phyloP scores from a whole-genome alignment of 2,329 filamentous ascomycete species.

The Myriangium duriaei region DNA sequence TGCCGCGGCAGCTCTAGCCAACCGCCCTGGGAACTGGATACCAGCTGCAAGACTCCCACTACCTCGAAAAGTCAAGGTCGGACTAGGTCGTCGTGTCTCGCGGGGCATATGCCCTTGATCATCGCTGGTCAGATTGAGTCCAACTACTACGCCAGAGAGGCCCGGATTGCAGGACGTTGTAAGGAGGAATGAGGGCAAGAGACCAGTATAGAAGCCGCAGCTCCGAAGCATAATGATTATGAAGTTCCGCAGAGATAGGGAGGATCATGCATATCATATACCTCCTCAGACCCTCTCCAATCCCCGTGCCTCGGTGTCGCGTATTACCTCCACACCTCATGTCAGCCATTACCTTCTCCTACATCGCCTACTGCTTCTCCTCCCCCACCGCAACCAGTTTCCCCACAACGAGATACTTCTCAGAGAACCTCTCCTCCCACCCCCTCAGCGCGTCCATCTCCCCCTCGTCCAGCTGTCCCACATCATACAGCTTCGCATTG shows the following conservation, averaged over 20 bases:
- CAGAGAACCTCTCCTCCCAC: slow-evolving; percentile 86
- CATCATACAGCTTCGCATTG: slow-evolving; percentile 65
- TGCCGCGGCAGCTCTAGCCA: no score
- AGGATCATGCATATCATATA: no score
- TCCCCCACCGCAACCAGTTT: slow-evolving; percentile 59
- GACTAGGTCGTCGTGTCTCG: no score
- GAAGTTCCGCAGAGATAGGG: slow-evolving; percentile 4
- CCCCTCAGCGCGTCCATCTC: slow-evolving; percentile 73
- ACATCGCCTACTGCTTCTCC: slow-evolving; percentile 32
- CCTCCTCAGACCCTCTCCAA: slow-evolving; percentile 4
- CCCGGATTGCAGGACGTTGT: no score
- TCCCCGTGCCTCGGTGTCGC: neutral
- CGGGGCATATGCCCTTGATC: no score
- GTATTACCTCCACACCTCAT: slow-evolving; percentile 7
- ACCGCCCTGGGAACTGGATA: no score
- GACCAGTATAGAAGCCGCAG: neutral
- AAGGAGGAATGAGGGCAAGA: neutral
- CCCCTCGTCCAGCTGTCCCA: slow-evolving; percentile 58
- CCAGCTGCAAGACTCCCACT: no score
- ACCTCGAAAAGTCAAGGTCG: no score
- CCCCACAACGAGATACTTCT: slow-evolving; percentile 94
- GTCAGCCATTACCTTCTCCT: neutral
- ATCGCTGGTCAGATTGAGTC: no score
- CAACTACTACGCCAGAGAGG: no score
- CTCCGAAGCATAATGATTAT: no score